Base-by-base conservation (phyloP, 768 basidiomycete genomes). In the Dictyophora rubrovolvata region DNA sequence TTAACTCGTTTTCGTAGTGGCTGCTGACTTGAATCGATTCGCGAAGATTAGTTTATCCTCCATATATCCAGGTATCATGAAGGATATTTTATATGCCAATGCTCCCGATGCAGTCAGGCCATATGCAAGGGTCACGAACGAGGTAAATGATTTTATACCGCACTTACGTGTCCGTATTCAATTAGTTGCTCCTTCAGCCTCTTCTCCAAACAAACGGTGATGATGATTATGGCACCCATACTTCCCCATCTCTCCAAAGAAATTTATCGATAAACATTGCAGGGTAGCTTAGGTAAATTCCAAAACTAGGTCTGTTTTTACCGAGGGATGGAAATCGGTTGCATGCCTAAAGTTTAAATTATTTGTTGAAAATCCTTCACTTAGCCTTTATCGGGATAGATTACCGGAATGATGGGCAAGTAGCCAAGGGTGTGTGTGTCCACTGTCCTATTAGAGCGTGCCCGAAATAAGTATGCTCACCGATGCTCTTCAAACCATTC, bases 241-340 rank as follows among this genome's bases (percentile, higher is more conserved):
- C 75, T 91, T 1, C 95, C 95, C 9, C 89, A 95, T 67, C 79
- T 96, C 5, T 88, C 91, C 0, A 93, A 96, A 70, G 95, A 97
- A 69, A 82, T 94, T 57, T 79, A 89, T 64, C 71, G 75, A 21
- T 68, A 69, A 71, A 18, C 55, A 59, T 49, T 59, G 35, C 34
- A 62, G 56, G 0, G 55, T 59, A 12, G 55, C 65, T 8, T 64
- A 63, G 18, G 53, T 3, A 59, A 63, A 72, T 51, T 64, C 66
- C 5, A 22, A 59, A 16, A 8, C 10, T 10, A n/a, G 67, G 0
- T 93, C 90, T 0, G 77, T 89, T n/a, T 95, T 93, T 65, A 73
- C 74, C 61, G 76, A 73, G 2, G 73, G 71, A n/a, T 95, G 93
- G 93, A 66, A 64, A 48, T 78, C 82, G 21, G 65, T 89, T 61